Percentiles rank a stretch among this genome's conserved stretches.
Conservation (phyloP, 352 stramenopile genomes). For the Phytophthora boehmeriae region DNA sequence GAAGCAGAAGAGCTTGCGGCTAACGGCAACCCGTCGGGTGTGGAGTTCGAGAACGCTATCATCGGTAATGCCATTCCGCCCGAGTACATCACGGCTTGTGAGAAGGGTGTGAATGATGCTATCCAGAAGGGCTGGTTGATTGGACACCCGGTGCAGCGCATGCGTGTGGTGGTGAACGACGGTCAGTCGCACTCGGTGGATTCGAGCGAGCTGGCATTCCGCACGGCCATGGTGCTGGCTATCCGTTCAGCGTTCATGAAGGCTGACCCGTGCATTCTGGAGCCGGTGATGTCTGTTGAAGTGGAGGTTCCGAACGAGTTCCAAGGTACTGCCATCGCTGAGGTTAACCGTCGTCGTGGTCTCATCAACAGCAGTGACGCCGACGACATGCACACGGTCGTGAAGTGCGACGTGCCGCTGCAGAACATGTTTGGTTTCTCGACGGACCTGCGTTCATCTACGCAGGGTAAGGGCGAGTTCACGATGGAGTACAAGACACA, state of each 20-base stretch:
- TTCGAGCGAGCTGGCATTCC: slow-evolving; percentile 98
- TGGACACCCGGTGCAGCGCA: slow-evolving; percentile 93
- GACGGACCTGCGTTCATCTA: slow-evolving; percentile 95
- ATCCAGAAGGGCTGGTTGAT: slow-evolving; percentile 96
- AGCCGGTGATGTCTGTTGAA: slow-evolving; percentile 97
- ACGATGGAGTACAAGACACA: slow-evolving; percentile 99
- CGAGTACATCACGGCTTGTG: slow-evolving; percentile 97
- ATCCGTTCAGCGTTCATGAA: slow-evolving; percentile 95
- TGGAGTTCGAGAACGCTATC: slow-evolving; percentile 98
- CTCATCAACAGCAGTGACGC: slow-evolving; percentile 97
- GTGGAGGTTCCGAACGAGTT: slow-evolving; percentile 95
- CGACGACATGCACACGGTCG: slow-evolving; percentile 93
- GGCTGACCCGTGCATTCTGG: slow-evolving; percentile 93
- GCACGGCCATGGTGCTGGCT: slow-evolving; percentile 94
- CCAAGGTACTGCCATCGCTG: slow-evolving; percentile 94
- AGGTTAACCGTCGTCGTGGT: slow-evolving; percentile 94
- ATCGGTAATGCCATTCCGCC: slow-evolving; percentile 98
- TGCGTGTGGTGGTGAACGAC: slow-evolving; percentile 90
- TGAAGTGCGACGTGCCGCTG: slow-evolving; percentile 95
- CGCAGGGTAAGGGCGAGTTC: slow-evolving; percentile 98
- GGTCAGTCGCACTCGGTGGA: slow-evolving; percentile 97
- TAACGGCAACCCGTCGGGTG: slow-evolving; percentile 42
- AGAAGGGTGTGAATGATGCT: slow-evolving; percentile 97
- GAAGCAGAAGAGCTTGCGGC: slow-evolving; percentile 65
- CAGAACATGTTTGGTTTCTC: slow-evolving; percentile 99